A percentile compares a stretch with the other conserved stretches of the same genome.
phyloP scores from a whole-genome alignment of 352 stramenopile genomes.

The Pythium plurisporium region DNA sequence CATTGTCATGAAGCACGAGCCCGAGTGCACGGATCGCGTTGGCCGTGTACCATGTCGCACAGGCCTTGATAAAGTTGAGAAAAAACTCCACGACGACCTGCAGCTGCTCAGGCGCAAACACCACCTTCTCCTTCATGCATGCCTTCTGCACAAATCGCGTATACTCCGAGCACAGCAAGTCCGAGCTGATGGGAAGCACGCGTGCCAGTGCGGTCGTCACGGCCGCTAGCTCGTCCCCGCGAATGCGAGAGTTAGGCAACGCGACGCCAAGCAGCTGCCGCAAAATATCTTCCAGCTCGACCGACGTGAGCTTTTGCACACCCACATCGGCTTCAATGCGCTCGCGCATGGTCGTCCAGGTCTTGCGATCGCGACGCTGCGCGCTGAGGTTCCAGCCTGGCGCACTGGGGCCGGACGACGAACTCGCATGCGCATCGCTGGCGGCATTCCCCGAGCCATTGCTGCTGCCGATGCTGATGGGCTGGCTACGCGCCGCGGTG shows the following conservation, averaged over 20 bases:
- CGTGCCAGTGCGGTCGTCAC: conserved; percentile 54
- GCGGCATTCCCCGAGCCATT: not conserved
- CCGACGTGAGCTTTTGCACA: conserved; percentile 54
- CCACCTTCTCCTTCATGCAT: conserved; percentile 66
- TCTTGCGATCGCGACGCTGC: conserved; percentile 63
- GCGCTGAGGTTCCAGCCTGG: conserved; percentile 52
- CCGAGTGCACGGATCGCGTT: conserved; percentile 66
- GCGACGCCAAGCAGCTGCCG: conserved; percentile 51
- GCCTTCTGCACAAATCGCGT: conserved; percentile 76
- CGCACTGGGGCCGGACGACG: conserved; percentile 6
- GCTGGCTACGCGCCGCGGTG: conserved; percentile 14
- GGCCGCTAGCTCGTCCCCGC: conserved; percentile 48
- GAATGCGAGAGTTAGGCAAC: conserved; percentile 62
- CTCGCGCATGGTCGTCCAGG: conserved; percentile 49
- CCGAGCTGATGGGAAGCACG: conserved; percentile 62
- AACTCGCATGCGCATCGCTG: not conserved
- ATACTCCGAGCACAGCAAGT: conserved; percentile 73
- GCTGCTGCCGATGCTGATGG: conserved; percentile 16
- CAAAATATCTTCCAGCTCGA: conserved; percentile 82
- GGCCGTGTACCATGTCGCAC: conserved; percentile 70
- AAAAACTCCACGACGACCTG: conserved; percentile 66
- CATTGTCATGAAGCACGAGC: conserved; percentile 74
- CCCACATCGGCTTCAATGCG: conserved; percentile 54
- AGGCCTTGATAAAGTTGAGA: conserved; percentile 69
- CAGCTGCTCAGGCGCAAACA: conserved; percentile 55